Evolutionary conservation across 306 rosid species (phyloP).

Genomic region (Acacia confusa): DNA sequence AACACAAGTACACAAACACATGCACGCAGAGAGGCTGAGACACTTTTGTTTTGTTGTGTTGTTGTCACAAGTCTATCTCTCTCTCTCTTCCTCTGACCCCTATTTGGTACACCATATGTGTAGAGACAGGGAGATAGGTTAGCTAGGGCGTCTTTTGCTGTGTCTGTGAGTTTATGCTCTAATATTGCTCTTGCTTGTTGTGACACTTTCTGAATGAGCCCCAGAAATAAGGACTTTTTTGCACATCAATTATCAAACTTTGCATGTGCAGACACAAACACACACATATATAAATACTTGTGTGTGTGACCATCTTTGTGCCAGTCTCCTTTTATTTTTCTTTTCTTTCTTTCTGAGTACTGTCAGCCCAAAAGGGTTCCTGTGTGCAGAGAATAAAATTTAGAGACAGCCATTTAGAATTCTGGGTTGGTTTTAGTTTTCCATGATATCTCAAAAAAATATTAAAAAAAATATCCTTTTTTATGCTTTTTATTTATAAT

Average conservation of each 20-base stretch:
- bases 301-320: slow-evolving; percentile 18
- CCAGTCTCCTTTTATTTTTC: background rate
- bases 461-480: background rate
- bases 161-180: slow-evolving; percentile 19
- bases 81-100: slow-evolving; percentile 31
- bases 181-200: slow-evolving; percentile 15
- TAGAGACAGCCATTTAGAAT: background rate
- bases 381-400: background rate
- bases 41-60: slow-evolving; percentile 33
- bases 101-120: slow-evolving; percentile 33
- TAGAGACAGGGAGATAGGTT: background rate
- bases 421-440: slow-evolving; percentile 4
- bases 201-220: slow-evolving; percentile 3
- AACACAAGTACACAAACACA: background rate
- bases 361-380: background rate
- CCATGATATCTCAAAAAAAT: background rate
- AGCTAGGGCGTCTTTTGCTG: slow-evolving; percentile 39
- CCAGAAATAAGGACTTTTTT: background rate
- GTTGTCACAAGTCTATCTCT: background rate
- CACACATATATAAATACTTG: background rate
- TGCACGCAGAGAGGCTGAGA: slow-evolving; percentile 11
- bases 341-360: background rate
- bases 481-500: background rate
- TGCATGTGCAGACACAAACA: background rate
- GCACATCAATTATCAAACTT: slow-evolving; percentile 5